Conservation (phyloP, 2,329 filamentous ascomycete genomes). For the Dactylonectria estremocensis region DNA sequence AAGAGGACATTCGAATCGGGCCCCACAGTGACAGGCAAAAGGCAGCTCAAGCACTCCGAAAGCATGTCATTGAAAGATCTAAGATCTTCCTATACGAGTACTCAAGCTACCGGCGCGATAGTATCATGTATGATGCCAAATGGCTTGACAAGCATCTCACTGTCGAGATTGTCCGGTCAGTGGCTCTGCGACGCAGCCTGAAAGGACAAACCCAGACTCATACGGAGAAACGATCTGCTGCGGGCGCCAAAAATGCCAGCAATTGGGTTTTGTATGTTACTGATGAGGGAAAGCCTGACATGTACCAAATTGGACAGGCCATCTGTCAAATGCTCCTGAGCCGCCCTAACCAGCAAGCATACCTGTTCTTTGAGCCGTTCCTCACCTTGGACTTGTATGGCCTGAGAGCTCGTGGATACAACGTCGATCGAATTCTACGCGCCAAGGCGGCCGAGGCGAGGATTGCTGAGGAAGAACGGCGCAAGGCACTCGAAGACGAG, state of each 20-base stretch:
- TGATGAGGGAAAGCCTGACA: slow-evolving; percentile 77
- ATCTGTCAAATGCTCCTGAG: slow-evolving; percentile 85
- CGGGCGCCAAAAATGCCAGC: slow-evolving; percentile 67
- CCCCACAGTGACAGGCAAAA: slow-evolving; percentile 76
- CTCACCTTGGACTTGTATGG: slow-evolving; percentile 87
- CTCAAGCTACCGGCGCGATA: slow-evolving; percentile 77
- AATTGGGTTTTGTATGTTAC: slow-evolving; percentile 84
- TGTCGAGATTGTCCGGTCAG: slow-evolving; percentile 83
- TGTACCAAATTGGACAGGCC: slow-evolving; percentile 93
- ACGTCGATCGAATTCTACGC: slow-evolving; percentile 93
- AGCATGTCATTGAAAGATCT: slow-evolving; percentile 88
- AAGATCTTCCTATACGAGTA: slow-evolving; percentile 91
- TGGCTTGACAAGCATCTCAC: slow-evolving; percentile 91
- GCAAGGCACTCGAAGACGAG: slow-evolving; percentile 81
- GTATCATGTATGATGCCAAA: slow-evolving; percentile 87
- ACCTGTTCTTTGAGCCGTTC: slow-evolving; percentile 92
- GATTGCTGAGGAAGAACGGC: slow-evolving; percentile 86
- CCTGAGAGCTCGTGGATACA: slow-evolving; percentile 90
- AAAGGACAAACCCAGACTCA: slow-evolving; percentile 78
- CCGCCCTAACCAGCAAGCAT: slow-evolving; percentile 89
- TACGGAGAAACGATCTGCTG: slow-evolving; percentile 82
- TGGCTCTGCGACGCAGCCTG: slow-evolving; percentile 84
- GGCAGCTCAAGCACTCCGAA: slow-evolving; percentile 78
- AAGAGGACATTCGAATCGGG: slow-evolving; percentile 83
- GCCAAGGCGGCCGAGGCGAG: slow-evolving; percentile 90